Percentiles rank a stretch among this genome's conserved stretches.
Conservation (phyloP, 257 asterid species). For the Solanum chmielewskii region DNA sequence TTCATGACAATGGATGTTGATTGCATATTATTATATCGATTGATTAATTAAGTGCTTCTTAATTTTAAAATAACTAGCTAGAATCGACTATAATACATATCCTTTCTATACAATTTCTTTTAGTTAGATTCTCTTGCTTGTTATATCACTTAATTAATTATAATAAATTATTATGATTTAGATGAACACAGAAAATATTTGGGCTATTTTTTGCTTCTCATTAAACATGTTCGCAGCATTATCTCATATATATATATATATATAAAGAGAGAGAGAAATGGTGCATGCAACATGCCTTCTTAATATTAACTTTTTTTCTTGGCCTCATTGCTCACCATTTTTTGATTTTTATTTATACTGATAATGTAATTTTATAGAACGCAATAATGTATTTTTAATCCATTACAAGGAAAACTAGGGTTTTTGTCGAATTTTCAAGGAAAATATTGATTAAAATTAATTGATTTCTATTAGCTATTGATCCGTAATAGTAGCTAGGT, state of each 20-base stretch:
- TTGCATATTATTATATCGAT: too few relatives aligned
- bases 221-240: not conserved
- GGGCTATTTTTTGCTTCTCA: not conserved
- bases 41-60: not conserved
- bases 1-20: not conserved
- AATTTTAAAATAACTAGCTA: not conserved
- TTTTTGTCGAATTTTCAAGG: not conserved
- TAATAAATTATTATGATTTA: not conserved
- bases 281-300: not conserved
- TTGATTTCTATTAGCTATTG: too few relatives aligned
- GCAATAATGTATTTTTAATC: not conserved
- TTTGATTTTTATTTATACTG: not conserved
- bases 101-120: not conserved
- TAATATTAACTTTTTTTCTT: not conserved
- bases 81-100: not conserved
- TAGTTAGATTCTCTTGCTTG: not conserved
- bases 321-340: not conserved
- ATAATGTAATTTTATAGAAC: not conserved
- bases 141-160: not conserved
- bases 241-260: too few relatives aligned
- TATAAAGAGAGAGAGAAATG: not conserved
- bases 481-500: too few relatives aligned
- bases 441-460: too few relatives aligned
- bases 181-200: not conserved
- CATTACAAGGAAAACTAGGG: not conserved